Conservation (phyloP, 2,329 filamentous ascomycete genomes). For the Aureobasidium subglaciale region DNA sequence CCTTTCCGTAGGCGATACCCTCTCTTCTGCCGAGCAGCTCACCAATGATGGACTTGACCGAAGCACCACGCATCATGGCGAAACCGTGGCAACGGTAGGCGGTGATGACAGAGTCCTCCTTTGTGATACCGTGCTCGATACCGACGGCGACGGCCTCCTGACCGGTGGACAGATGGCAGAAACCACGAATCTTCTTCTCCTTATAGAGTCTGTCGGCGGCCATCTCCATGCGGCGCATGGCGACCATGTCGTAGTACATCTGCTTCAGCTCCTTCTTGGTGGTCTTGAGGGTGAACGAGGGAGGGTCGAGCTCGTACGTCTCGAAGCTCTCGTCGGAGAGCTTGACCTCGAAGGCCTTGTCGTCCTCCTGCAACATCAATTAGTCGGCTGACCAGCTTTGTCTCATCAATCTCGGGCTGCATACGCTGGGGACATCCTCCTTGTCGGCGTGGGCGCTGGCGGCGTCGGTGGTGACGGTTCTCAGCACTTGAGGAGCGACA, state of each 20-base stretch:
- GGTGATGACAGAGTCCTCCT: constrained; percentile 90
- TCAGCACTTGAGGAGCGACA: constrained; percentile 47
- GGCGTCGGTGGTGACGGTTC: constrained; percentile 90
- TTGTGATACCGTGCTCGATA: constrained; percentile 92
- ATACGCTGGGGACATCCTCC: constrained; percentile 60
- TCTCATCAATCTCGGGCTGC: constrained; percentile 19
- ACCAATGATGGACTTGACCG: constrained; percentile 87
- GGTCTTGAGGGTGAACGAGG: constrained; percentile 81
- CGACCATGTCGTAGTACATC: constrained; percentile 99
- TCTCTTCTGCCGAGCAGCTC: constrained; percentile 91
- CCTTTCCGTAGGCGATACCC: constrained; percentile 97
- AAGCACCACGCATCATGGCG: constrained; percentile 89
- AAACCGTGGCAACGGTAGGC: constrained; percentile 99
- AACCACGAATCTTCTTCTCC: constrained; percentile 99
- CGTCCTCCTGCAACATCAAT: constrained; percentile 63
- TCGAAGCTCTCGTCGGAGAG: constrained; percentile 99
- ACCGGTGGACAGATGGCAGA: constrained; percentile 96
- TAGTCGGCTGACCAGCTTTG: background rate
- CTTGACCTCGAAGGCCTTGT: constrained; percentile 84
- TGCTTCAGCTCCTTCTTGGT: constrained; percentile 98
- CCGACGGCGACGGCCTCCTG: constrained; percentile 96
- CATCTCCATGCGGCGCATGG: constrained; percentile 97
- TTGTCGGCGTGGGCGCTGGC: constrained; percentile 85
- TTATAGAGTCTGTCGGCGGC: constrained; percentile 98
- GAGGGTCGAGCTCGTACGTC: constrained; percentile 97